phyloP scores from a whole-genome alignment of 1,139 yeast species.

The Candida pseudocylindracea region DNA sequence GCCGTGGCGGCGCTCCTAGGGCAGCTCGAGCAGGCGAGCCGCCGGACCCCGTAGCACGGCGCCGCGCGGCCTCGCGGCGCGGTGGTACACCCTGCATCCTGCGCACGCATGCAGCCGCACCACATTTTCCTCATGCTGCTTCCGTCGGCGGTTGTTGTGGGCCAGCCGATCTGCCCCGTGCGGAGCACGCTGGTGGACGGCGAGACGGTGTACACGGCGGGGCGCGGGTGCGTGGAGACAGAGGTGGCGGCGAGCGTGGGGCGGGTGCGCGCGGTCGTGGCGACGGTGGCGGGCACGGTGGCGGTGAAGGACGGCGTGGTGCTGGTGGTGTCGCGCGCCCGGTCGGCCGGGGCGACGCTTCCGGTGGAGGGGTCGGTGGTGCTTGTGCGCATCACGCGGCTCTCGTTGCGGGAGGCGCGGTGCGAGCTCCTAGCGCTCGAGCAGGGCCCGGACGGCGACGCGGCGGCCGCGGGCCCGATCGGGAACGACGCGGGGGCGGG shows the following conservation, averaged over 20 bases:
- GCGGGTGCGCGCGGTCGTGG: constrained; percentile 26
- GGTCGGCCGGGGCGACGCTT: constrained; percentile 17
- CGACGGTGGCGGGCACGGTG: constrained; percentile 48
- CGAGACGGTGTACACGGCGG: constrained; percentile 10
- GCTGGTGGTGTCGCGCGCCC: neutral
- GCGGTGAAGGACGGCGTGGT: constrained; percentile 7
- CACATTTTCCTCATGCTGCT: too few species aligned
- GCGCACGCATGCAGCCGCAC: too few species aligned
- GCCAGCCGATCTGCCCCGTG: too few species aligned
- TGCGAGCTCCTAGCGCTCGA: constrained; percentile 75
- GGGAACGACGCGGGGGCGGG: constrained; percentile 49
- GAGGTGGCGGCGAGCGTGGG: constrained; percentile 9
- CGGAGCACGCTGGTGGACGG: constrained; percentile 1
- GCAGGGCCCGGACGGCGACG: constrained; percentile 33
- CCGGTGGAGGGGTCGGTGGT: constrained; percentile 81
- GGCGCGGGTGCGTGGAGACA: constrained; percentile 16
- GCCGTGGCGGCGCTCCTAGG: too few species aligned
- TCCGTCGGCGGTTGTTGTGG: too few species aligned
- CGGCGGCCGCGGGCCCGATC: constrained; percentile 49
- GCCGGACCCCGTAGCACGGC: too few species aligned
- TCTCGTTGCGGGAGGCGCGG: constrained; percentile 48
- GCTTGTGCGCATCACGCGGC: constrained; percentile 48
- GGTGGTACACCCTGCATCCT: too few species aligned
- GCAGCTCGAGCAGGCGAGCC: too few species aligned
- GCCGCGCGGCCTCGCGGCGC: too few species aligned